These are phyloP conservation scores for Eucommia ulmoides DNA, from an alignment of 257 asterid species.

Conservation along the genomic window DNA sequence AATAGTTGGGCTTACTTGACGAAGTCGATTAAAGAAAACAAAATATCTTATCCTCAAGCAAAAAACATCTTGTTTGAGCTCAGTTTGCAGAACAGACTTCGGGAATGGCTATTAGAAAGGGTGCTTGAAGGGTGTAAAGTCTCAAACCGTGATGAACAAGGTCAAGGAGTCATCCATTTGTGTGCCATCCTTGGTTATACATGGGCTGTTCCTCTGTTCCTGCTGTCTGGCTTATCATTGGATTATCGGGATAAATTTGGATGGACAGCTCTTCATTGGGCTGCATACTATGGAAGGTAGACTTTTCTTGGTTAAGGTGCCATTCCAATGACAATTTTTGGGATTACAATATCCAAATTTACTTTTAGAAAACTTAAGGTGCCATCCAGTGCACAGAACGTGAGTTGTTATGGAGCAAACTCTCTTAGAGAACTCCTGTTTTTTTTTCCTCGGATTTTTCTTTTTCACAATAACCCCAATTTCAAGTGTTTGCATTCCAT, in stretches of 20 bases:
- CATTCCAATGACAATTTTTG: no score
- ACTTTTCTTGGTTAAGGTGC: no score
- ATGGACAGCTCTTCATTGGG: slow-evolving; percentile 99
- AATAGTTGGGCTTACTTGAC: slow-evolving; percentile 42
- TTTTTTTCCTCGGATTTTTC: background rate
- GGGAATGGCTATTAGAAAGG: slow-evolving; percentile 78
- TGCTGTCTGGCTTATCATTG: slow-evolving; percentile 74
- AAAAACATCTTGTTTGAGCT: slow-evolving; percentile 67
- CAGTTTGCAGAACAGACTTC: slow-evolving; percentile 54
- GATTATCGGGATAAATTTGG: slow-evolving; percentile 90
- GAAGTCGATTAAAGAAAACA: slow-evolving; percentile 39
- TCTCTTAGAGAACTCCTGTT: background rate
- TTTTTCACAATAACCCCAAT: background rate
- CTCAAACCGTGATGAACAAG: slow-evolving; percentile 75
- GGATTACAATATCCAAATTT: background rate
- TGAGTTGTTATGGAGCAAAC: background rate
- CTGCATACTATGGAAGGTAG: slow-evolving; percentile 93
- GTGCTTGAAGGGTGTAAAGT: slow-evolving; percentile 47
- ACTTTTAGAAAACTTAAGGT: background rate
- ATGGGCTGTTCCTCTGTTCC: slow-evolving; percentile 76
- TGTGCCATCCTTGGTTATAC: slow-evolving; percentile 89
- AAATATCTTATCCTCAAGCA: slow-evolving; percentile 51
- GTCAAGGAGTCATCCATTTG: slow-evolving; percentile 90
- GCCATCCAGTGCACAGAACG: background rate
- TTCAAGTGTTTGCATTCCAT: background rate